These are phyloP conservation scores for Komagataella kurtzmanii DNA, from an alignment of 805 yeast genomes.

Conservation along the genomic window DNA sequence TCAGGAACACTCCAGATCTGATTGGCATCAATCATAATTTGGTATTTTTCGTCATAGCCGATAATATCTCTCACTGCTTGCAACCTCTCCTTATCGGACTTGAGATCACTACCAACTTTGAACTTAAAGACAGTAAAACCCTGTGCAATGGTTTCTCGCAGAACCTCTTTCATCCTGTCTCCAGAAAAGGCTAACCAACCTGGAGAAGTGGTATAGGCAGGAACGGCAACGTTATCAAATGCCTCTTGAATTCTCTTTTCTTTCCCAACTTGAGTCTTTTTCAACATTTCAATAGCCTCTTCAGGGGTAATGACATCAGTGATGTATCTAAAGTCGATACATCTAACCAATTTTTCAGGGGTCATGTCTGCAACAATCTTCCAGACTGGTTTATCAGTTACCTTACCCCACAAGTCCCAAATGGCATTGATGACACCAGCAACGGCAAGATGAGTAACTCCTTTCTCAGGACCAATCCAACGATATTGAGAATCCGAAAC, in stretches of 20 bases:
- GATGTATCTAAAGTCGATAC: slow-evolving; percentile 27
- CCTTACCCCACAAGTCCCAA: slow-evolving; percentile 30
- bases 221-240: slow-evolving; percentile 20
- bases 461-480: slow-evolving; percentile 33
- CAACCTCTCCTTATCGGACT: slow-evolving; percentile 21
- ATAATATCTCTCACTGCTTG: slow-evolving; percentile 23
- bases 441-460: slow-evolving; percentile 25
- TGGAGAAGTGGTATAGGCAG: slow-evolving; percentile 30
- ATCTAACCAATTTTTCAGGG: slow-evolving; percentile 24
- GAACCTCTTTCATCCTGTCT: slow-evolving; percentile 22
- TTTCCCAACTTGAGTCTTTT: slow-evolving; percentile 16
- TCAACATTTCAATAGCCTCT: slow-evolving; percentile 21
- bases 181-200: slow-evolving; percentile 30
- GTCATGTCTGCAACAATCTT: slow-evolving; percentile 25
- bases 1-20: slow-evolving; percentile 14
- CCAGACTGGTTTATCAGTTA: slow-evolving; percentile 24
- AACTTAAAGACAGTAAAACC: slow-evolving; percentile 28
- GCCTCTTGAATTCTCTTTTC: slow-evolving; percentile 19
- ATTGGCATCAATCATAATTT: slow-evolving; percentile 13
- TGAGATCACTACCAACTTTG: slow-evolving; percentile 25
- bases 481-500: slow-evolving; percentile 26
- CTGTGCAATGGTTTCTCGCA: slow-evolving; percentile 18
- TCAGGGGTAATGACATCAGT: slow-evolving; percentile 29
- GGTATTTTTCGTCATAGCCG: slow-evolving; percentile 18
- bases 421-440: slow-evolving; percentile 26